Conservation (phyloP, 1,284 basidiomycete genomes). For the Fomes fomentarius region DNA sequence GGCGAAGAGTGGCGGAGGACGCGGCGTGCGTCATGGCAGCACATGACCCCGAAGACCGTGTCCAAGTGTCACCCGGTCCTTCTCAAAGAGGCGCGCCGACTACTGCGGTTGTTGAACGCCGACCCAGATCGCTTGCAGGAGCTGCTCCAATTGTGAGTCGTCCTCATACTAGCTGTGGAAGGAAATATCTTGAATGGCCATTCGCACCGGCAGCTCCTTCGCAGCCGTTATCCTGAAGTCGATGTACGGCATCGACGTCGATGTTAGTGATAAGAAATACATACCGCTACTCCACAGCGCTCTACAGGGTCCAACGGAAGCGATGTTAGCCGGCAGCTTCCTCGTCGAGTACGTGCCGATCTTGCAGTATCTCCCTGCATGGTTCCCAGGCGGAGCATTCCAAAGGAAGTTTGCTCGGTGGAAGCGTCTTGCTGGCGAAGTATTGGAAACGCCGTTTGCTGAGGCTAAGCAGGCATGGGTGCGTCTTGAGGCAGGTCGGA, state of each 20-base stretch:
- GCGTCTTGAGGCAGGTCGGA: not conserved
- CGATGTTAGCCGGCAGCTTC: conserved; percentile 11
- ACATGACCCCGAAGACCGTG: conserved; percentile 4
- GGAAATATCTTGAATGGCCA: no score
- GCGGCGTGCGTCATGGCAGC: conserved; percentile 9
- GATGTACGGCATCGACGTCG: conserved; percentile 19
- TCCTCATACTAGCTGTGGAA: not conserved
- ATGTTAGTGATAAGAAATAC: conserved; percentile 21
- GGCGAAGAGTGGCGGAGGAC: conserved; percentile 11
- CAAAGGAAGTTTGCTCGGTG: conserved; percentile 15
- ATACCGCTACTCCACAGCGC: conserved; percentile 6
- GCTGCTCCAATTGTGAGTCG: conserved; percentile 5
- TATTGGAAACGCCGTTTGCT: conserved; percentile 16
- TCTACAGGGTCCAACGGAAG: conserved; percentile 8
- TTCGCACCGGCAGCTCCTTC: conserved; percentile 14
- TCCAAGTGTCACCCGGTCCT: conserved; percentile 7
- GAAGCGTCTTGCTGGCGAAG: conserved; percentile 3
- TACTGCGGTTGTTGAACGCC: conserved; percentile 6
- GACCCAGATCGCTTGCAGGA: conserved; percentile 9
- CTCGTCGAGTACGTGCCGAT: conserved; percentile 22
- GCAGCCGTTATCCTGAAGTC: conserved; percentile 8
- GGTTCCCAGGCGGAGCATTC: conserved; percentile 19
- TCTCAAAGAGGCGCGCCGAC: not conserved
- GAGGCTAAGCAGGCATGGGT: conserved; percentile 14
- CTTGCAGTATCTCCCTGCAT: conserved; percentile 16